A percentile compares a stretch with the other conserved stretches of the same genome.
These are phyloP conservation scores for Candida sanyaensis DNA, from an alignment of 1,139 yeast genomes.

Conservation along the genomic window DNA sequence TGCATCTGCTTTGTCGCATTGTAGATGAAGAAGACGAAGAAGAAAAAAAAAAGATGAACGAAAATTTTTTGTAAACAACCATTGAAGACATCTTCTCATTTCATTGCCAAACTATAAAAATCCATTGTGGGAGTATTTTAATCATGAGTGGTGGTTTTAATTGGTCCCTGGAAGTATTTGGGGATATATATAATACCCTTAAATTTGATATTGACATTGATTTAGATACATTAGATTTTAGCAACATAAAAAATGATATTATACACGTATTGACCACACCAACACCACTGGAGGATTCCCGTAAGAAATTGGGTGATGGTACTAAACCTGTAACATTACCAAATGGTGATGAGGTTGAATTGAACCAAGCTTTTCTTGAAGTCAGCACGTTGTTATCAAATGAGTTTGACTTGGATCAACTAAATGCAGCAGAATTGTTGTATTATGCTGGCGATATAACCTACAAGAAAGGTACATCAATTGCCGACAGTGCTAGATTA, in stretches of 20 bases:
- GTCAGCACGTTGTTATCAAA: conserved; percentile 59
- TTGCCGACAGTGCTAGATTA: conserved; percentile 71
- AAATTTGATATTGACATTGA: conserved; percentile 29
- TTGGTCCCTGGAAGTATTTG: conserved; percentile 39
- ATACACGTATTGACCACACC: conserved; percentile 50
- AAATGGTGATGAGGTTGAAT: conserved; percentile 59
- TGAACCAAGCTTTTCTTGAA: conserved; percentile 60
- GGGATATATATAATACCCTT: conserved; percentile 39
- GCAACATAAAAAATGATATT: conserved; percentile 48
- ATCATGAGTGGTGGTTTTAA: conserved; percentile 13
- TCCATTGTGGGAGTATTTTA: background rate
- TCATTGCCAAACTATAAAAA: background rate
- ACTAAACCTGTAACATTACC: conserved; percentile 52
- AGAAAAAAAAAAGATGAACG: background rate
- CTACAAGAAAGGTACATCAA: conserved; percentile 51
- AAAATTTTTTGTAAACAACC: conserved; percentile 3
- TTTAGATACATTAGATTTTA: conserved; percentile 21
- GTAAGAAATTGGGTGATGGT: conserved; percentile 50
- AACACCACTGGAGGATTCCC: conserved; percentile 52
- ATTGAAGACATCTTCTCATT: background rate
- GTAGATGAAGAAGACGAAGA: background rate
- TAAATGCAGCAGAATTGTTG: conserved; percentile 38
- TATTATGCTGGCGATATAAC: conserved; percentile 43
- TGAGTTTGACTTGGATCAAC: conserved; percentile 42
- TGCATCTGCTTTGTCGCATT: background rate